Evolutionary conservation across 2,329 filamentous ascomycete species (phyloP).

Genomic region (Ophiocordyceps australis): DNA sequence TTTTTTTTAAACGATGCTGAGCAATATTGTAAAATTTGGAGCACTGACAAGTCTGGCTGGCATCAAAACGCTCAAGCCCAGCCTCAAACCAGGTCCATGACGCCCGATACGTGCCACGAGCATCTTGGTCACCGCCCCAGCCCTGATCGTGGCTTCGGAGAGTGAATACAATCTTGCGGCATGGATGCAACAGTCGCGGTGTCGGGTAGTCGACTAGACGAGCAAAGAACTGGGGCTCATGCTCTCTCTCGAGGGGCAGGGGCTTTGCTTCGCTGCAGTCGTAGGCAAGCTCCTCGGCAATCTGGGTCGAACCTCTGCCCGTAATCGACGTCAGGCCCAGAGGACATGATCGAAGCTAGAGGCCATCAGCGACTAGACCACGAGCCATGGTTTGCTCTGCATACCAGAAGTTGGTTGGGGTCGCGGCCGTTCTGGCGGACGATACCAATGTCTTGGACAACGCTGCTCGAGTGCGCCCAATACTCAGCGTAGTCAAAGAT

Average conservation of each 20-base stretch:
- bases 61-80: slow-evolving; percentile 36
- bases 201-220: slow-evolving; percentile 18
- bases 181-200: slow-evolving; percentile 25
- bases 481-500: slow-evolving; percentile 44
- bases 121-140: slow-evolving; percentile 19
- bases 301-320: slow-evolving; percentile 7
- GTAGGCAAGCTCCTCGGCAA: slow-evolving; percentile 11
- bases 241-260: slow-evolving; percentile 8
- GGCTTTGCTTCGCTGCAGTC: slow-evolving; percentile 11
- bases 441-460: no score
- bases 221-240: slow-evolving; percentile 11
- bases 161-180: slow-evolving; percentile 43
- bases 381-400: no score
- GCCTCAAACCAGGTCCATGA: slow-evolving; percentile 48
- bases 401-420: slow-evolving; percentile 16
- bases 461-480: slow-evolving; percentile 32
- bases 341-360: slow-evolving; percentile 18
- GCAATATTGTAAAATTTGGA: no score
- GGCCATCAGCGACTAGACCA: slow-evolving; percentile 1
- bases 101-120: slow-evolving; percentile 20
- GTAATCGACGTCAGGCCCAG: slow-evolving; percentile 14
- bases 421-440: no score
- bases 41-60: slow-evolving; percentile 11
- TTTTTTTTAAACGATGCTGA: no score
- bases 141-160: slow-evolving; percentile 41